Conservation (phyloP, 2,329 filamentous ascomycete genomes). For the Basipetospora chlamydospora region DNA sequence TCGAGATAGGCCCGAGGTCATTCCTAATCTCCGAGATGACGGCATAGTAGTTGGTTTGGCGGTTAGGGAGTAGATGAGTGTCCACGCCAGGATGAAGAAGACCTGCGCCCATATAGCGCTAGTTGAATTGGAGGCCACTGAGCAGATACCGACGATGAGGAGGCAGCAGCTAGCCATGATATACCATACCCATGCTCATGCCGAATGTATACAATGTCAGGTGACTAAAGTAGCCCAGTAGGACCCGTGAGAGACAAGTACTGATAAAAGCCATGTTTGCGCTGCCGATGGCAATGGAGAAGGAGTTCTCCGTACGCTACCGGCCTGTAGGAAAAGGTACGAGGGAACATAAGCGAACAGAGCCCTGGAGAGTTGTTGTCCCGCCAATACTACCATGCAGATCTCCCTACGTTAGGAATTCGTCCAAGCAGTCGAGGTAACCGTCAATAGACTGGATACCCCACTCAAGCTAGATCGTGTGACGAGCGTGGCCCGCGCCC, state of each 20-base stretch:
- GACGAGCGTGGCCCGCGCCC: constrained; percentile 6
- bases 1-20: too few species aligned
- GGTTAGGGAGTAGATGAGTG: constrained; percentile 26
- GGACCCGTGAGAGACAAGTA: constrained; percentile 27
- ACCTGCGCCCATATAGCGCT: constrained; percentile 24
- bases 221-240: constrained; percentile 26
- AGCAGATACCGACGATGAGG: constrained; percentile 27
- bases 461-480: constrained; percentile 31
- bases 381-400: constrained; percentile 22
- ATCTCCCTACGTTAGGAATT: constrained; percentile 32
- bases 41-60: constrained; percentile 28
- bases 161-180: constrained; percentile 16
- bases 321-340: constrained; percentile 32
- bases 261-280: constrained; percentile 28
- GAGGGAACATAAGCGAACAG: constrained; percentile 25
- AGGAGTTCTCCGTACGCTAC: constrained; percentile 22
- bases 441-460: constrained; percentile 21
- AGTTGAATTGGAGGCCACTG: constrained; percentile 20
- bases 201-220: constrained; percentile 27
- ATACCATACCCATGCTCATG: too few species aligned
- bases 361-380: constrained; percentile 26
- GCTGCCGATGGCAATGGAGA: constrained; percentile 26
- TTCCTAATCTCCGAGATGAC: constrained; percentile 26
- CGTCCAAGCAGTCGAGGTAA: constrained; percentile 32
- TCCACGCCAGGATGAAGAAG: constrained; percentile 27